Conservation (phyloP, 176 grass and related monocot species). For the Poa pratensis region DNA sequence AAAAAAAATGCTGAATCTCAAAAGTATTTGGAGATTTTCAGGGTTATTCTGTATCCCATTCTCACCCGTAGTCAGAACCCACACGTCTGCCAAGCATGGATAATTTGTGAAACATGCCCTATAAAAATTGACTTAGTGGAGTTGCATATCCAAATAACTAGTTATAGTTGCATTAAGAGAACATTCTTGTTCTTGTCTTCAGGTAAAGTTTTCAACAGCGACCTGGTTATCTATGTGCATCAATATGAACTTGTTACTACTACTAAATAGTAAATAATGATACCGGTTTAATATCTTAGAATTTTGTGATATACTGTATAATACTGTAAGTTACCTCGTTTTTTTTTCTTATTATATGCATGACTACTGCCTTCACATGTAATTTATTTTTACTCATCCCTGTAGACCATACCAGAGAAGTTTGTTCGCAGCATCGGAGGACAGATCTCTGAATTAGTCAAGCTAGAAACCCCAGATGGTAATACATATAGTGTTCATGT, state of each 20-base stretch:
- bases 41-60: neutral
- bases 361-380: neutral
- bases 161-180: neutral
- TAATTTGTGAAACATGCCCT: neutral
- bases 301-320: neutral
- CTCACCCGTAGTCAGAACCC: neutral
- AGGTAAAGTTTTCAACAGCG: neutral
- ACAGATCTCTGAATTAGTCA: constrained; percentile 28
- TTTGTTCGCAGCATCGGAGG: constrained; percentile 40
- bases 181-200: neutral
- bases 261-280: neutral
- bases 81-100: neutral
- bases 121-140: neutral
- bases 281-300: neutral
- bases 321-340: neutral
- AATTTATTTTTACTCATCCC: neutral
- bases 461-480: constrained; percentile 40
- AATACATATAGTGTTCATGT: constrained; percentile 37
- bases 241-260: neutral
- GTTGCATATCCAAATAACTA: neutral
- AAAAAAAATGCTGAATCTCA: neutral
- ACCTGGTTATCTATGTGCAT: neutral
- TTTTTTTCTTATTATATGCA: neutral
- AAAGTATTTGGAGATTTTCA: neutral
- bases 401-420: constrained; percentile 45